phyloP scores from a whole-genome alignment of 768 basidiomycete species.

The Tulasnella sp. region DNA sequence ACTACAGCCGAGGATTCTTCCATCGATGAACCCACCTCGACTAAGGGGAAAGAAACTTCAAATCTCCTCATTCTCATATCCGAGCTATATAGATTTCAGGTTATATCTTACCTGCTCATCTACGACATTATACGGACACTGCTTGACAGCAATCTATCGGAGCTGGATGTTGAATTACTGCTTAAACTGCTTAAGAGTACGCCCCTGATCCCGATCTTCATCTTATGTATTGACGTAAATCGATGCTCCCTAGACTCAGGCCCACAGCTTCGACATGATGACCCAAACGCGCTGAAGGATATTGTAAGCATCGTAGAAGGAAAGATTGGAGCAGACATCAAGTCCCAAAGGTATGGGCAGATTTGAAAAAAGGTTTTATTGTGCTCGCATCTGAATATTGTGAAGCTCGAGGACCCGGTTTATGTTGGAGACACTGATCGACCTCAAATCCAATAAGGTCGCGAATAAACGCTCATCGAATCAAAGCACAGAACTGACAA shows the following conservation, averaged over 20 bases:
- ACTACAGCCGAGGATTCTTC: not conserved
- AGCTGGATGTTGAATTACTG: slow-evolving; percentile 74
- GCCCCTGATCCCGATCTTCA: not conserved
- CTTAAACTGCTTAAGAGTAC: slow-evolving; percentile 72
- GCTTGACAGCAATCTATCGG: slow-evolving; percentile 48
- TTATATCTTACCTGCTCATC: slow-evolving; percentile 74
- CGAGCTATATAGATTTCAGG: slow-evolving; percentile 93
- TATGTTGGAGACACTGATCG: slow-evolving; percentile 87
- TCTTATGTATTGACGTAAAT: not conserved
- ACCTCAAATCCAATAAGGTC: slow-evolving; percentile 83
- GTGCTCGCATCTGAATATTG: too few relatives aligned
- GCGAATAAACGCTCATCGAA: too few relatives aligned
- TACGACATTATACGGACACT: slow-evolving; percentile 80
- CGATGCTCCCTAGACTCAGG: slow-evolving; percentile 58
- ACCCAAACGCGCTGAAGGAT: slow-evolving; percentile 83
- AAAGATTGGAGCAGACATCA: slow-evolving; percentile 43
- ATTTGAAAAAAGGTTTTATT: not conserved
- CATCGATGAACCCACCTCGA: slow-evolving; percentile 14
- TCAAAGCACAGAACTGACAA: slow-evolving; percentile 29
- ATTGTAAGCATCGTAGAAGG: slow-evolving; percentile 72
- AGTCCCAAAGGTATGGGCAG: not conserved
- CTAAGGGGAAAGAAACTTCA: slow-evolving; percentile 69
- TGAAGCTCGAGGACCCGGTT: slow-evolving; percentile 78
- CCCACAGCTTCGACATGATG: slow-evolving; percentile 78
- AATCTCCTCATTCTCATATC: slow-evolving; percentile 81